These are phyloP conservation scores for Gastrodia elata DNA, from an alignment of 106 monocot species.

Conservation along the genomic window DNA sequence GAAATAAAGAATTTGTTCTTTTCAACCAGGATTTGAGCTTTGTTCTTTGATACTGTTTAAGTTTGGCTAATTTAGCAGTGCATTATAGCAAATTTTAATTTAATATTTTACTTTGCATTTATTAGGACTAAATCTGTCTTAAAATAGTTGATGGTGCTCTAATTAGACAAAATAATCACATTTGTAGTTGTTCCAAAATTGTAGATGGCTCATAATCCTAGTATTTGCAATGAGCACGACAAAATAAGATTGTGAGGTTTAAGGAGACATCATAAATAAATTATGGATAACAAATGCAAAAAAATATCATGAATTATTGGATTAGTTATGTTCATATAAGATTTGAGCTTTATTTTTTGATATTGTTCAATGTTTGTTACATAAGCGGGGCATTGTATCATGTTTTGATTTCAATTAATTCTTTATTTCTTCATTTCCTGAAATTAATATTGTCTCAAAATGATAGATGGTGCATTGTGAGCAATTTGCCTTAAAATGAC, in stretches of 20 bases:
- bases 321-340: background rate
- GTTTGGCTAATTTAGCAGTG: background rate
- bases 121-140: too few relatives aligned
- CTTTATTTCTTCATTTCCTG: too few relatives aligned
- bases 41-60: background rate
- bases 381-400: background rate
- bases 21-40: background rate
- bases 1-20: background rate
- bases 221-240: background rate
- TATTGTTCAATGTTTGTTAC: background rate
- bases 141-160: too few relatives aligned
- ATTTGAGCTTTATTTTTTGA: background rate
- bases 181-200: too few relatives aligned
- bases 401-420: too few relatives aligned
- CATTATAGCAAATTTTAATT: background rate
- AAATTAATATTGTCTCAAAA: too few relatives aligned
- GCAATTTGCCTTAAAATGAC: too few relatives aligned
- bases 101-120: too few relatives aligned
- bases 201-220: background rate
- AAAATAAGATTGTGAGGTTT: background rate
- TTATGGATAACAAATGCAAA: background rate
- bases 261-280: background rate
- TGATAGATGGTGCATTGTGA: too few relatives aligned
- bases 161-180: too few relatives aligned
- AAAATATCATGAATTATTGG: background rate